Conservation (phyloP, 2,329 filamentous ascomycete species). For the Colletotrichum sublineola region DNA sequence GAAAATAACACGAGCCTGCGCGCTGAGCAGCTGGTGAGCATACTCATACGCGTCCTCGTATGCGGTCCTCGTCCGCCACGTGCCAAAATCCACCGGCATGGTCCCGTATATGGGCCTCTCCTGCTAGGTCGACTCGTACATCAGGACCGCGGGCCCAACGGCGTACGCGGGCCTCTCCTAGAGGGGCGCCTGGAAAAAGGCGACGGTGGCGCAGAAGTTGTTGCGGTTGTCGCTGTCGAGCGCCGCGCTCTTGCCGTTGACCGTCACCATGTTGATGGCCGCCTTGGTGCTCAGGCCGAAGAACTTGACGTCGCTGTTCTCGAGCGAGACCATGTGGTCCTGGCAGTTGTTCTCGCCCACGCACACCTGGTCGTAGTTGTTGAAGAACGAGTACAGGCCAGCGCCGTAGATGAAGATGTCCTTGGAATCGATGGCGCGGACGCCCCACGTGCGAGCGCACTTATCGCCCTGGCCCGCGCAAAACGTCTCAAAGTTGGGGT, state of each 20-base stretch:
- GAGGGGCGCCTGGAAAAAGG: conserved; percentile 56
- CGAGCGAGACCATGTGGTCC: conserved; percentile 80
- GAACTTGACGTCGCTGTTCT: conserved; percentile 72
- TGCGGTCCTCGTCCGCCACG: not conserved
- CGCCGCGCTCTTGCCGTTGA: conserved; percentile 67
- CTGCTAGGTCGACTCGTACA: not conserved
- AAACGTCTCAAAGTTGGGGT: conserved; percentile 75
- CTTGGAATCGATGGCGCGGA: conserved; percentile 76
- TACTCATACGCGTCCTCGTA: conserved; percentile 5
- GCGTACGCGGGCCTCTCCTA: conserved; percentile 16
- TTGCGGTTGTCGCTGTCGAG: conserved; percentile 74
- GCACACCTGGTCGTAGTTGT: conserved; percentile 83
- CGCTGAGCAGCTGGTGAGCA: not conserved
- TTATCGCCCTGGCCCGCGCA: conserved; percentile 58
- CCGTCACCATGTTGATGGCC: conserved; percentile 77
- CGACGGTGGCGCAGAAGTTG: conserved; percentile 74
- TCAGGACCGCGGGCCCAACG: not conserved
- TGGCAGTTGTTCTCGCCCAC: conserved; percentile 78
- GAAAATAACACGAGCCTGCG: not conserved
- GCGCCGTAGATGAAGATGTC: conserved; percentile 79
- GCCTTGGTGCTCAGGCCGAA: conserved; percentile 83
- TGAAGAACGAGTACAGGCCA: conserved; percentile 85
- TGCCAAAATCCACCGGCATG: not conserved
- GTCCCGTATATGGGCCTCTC: not conserved
- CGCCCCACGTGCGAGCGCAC: conserved; percentile 83